Base-by-base conservation (phyloP, 2,329 filamentous ascomycete species). In the Emergomyces pasteurianus region DNA sequence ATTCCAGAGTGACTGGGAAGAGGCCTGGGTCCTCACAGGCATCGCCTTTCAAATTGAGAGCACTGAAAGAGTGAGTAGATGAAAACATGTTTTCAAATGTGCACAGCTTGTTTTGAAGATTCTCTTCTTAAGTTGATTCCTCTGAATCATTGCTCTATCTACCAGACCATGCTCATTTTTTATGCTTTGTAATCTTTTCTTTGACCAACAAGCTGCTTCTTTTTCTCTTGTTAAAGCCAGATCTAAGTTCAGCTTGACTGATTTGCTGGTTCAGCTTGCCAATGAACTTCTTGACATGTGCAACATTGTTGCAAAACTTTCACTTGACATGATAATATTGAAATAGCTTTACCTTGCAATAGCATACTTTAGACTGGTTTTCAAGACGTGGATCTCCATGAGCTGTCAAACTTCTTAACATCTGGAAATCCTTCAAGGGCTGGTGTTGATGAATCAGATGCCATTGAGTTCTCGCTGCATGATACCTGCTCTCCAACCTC, bases 241-340 rank as follows among this genome's bases (percentile, higher is more conserved):
- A n/a, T n/a, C n/a, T n/a, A n/a, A n/a, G n/a, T n/a, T n/a, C 81
- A 60, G 81, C 79, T 69, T 96, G 91, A 0, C 87, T 80, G 63
- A 96, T 94, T 70, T 96, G 92, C 71, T 96, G 91, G 74, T 95
- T 95, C 54, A 96, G 78, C 75, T 96, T 97, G 70, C 96, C 92
- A 67, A 97, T 96, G 0, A 88, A 90, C 77, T 96, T 97, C 74
- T 95, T 95, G 65, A 97, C 89, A 69, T 97, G 92, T 0, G 90
- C 89, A 9, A 96, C 83, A 67, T 97, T 94, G 70, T 97, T 97
- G 18, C 92, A 92, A 0, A 97, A 81, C 72, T 97, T 97, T 58
- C 92, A 85, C 74, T 97, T 94, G 0, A 92, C 94, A 28, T 94
- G 94, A 68, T 97, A 94, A 70, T 97, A 92, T 64, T 94, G 85